Percentiles rank a stretch among this genome's conserved stretches.
phyloP scores from a whole-genome alignment of 805 yeast species.

The Kockiozyma suomiensis region DNA sequence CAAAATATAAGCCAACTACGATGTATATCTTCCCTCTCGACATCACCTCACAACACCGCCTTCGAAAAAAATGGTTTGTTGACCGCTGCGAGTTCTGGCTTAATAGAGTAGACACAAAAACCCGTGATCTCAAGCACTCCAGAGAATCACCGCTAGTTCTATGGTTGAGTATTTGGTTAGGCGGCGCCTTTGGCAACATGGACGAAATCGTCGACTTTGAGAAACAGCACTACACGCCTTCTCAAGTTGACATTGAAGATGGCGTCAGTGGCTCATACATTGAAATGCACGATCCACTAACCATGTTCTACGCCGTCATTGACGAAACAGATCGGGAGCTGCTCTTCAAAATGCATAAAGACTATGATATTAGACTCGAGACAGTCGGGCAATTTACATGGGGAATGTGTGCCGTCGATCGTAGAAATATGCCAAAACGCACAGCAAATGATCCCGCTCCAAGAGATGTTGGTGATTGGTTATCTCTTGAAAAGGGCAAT shows the following conservation, averaged over 20 bases:
- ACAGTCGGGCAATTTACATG: slow-evolving; percentile 45
- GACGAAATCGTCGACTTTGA: slow-evolving; percentile 18
- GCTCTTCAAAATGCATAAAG: slow-evolving; percentile 23
- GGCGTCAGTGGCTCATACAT: slow-evolving; percentile 25
- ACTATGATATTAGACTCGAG: slow-evolving; percentile 46
- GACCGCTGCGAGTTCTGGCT: slow-evolving; percentile 21
- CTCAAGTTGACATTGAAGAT: slow-evolving; percentile 20
- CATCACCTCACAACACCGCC: slow-evolving; percentile 42
- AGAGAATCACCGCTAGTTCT: slow-evolving; percentile 40
- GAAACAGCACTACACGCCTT: slow-evolving; percentile 17
- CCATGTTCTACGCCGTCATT: slow-evolving; percentile 42
- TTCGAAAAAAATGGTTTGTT: slow-evolving; percentile 31
- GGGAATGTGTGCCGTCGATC: slow-evolving; percentile 45
- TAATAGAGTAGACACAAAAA: not conserved
- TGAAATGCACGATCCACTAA: slow-evolving; percentile 47
- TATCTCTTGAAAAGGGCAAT: slow-evolving; percentile 35
- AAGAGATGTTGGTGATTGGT: slow-evolving; percentile 37
- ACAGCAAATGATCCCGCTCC: slow-evolving; percentile 21
- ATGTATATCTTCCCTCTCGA: slow-evolving; percentile 46
- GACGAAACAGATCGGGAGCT: slow-evolving; percentile 15
- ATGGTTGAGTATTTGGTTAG: slow-evolving; percentile 45
- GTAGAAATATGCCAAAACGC: slow-evolving; percentile 40
- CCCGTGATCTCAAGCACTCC: not conserved
- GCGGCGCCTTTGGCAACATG: slow-evolving; percentile 36
- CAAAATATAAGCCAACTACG: slow-evolving; percentile 37